Evolutionary conservation across 1,284 basidiomycete genomes (phyloP).

Genomic region (Sanguinoderma infundibulare): DNA sequence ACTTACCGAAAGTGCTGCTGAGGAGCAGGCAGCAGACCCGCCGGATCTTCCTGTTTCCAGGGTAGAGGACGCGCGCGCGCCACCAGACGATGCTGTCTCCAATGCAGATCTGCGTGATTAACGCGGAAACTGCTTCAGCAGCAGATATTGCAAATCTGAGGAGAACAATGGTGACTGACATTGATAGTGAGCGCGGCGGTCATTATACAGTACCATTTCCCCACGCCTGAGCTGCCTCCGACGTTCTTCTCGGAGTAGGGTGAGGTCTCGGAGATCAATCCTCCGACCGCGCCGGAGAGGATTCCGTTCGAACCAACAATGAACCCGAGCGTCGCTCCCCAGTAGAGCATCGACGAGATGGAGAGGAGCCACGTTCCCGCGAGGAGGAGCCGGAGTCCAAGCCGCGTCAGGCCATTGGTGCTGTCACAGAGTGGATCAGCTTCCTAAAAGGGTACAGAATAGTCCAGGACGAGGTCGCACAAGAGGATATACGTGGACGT

Average conservation of each 20-base stretch:
- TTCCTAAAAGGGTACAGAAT: background rate
- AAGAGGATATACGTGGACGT: background rate
- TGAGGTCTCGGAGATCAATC: background rate
- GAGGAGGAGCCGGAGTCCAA: background rate
- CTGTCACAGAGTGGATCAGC: background rate
- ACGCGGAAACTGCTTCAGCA: background rate
- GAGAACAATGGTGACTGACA: background rate
- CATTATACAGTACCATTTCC: background rate
- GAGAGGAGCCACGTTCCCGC: background rate
- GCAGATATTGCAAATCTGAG: background rate
- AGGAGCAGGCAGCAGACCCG: background rate
- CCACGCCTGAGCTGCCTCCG: background rate
- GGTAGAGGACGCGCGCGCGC: slow-evolving; percentile 3
- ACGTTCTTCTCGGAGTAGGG: background rate
- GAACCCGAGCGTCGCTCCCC: background rate
- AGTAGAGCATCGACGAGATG: background rate
- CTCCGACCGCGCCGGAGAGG: background rate
- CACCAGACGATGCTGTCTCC: slow-evolving; percentile 12
- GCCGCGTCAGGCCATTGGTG: background rate
- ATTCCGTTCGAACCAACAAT: background rate
- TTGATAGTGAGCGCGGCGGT: slow-evolving; percentile 1
- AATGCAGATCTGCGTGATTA: slow-evolving; percentile 1
- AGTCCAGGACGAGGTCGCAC: background rate
- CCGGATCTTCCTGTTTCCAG: background rate
- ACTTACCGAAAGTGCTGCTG: background rate